A percentile compares a stretch with the other conserved stretches of the same genome.
Conservation (phyloP, 1,139 yeast species). For the Debaryomyces robertsiae region DNA sequence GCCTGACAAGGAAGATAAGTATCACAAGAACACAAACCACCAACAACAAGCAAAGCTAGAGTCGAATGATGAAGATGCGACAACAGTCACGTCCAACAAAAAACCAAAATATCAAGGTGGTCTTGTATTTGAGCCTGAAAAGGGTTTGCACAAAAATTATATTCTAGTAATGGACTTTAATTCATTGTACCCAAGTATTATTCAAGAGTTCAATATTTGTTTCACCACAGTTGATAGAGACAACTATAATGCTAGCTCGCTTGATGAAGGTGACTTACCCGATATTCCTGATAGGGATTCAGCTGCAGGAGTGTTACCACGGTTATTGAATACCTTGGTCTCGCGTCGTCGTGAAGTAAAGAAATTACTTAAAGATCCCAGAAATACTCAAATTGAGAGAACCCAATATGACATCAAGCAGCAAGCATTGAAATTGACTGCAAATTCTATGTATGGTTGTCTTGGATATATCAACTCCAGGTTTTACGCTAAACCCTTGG, state of each 20-base stretch:
- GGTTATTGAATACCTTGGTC: conserved; percentile 79
- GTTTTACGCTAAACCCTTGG: conserved; percentile 94
- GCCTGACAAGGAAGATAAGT: conserved; percentile 78
- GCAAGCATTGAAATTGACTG: conserved; percentile 93
- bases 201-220: conserved; percentile 95
- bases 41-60: conserved; percentile 44
- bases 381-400: conserved; percentile 59
- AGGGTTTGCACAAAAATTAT: conserved; percentile 88
- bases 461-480: conserved; percentile 90
- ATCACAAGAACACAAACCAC: conserved; percentile 42
- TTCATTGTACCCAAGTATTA: conserved; percentile 94
- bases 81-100: conserved; percentile 57
- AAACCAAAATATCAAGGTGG: conserved; percentile 95
- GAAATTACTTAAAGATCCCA: conserved; percentile 75
- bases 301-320: conserved; percentile 82
- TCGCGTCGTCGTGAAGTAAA: conserved; percentile 93
- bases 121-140: conserved; percentile 94
- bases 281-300: conserved; percentile 62
- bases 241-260: conserved; percentile 43
- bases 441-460: conserved; percentile 99
- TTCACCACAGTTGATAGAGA: conserved; percentile 91
- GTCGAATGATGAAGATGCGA: conserved; percentile 47
- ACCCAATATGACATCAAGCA: conserved; percentile 94
- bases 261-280: conserved; percentile 71
- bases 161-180: conserved; percentile 97